Evolutionary conservation across 371 early-diverging fungal species (phyloP).

Genomic region (Lichtheimia ornata): DNA sequence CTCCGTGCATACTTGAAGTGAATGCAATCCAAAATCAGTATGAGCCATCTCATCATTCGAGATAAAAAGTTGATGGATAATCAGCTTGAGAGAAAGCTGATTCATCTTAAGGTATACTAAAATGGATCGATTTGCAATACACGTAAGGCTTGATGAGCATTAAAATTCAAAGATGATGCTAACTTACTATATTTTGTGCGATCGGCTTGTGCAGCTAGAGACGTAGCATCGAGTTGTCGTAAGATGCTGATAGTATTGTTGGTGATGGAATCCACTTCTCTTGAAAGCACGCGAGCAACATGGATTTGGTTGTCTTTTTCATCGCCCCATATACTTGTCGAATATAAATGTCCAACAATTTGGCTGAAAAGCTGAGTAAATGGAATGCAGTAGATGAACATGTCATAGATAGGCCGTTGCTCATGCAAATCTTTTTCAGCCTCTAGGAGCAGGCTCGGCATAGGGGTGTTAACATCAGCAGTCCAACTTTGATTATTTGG

Average conservation of each 20-base stretch:
- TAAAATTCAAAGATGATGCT: background rate
- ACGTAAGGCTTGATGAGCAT: background rate
- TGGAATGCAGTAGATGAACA: slow-evolving; percentile 25
- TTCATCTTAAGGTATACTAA: background rate
- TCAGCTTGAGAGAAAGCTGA: slow-evolving; percentile 14
- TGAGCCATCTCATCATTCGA: slow-evolving; percentile 11
- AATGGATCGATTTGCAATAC: no score
- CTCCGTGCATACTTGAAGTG: slow-evolving; percentile 31
- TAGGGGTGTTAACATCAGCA: background rate
- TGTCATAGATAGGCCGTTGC: slow-evolving; percentile 21
- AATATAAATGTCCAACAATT: slow-evolving; percentile 31
- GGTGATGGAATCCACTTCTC: slow-evolving; percentile 2
- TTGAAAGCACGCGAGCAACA: background rate
- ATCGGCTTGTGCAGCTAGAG: background rate
- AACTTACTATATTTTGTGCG: background rate
- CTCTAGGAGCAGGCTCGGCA: slow-evolving; percentile 21
- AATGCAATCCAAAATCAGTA: slow-evolving; percentile 22
- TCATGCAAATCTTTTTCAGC: slow-evolving; percentile 19
- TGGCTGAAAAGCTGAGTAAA: slow-evolving; percentile 36
- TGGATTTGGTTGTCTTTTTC: slow-evolving; percentile 1
- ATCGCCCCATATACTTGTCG: slow-evolving; percentile 22
- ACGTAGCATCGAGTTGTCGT: no score
- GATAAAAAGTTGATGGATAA: slow-evolving; percentile 21
- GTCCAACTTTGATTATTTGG: slow-evolving; percentile 8
- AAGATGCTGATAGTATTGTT: background rate